Evolutionary conservation across 257 asterid genomes (phyloP).

Genomic region (Phtheirospermum japonicum): DNA sequence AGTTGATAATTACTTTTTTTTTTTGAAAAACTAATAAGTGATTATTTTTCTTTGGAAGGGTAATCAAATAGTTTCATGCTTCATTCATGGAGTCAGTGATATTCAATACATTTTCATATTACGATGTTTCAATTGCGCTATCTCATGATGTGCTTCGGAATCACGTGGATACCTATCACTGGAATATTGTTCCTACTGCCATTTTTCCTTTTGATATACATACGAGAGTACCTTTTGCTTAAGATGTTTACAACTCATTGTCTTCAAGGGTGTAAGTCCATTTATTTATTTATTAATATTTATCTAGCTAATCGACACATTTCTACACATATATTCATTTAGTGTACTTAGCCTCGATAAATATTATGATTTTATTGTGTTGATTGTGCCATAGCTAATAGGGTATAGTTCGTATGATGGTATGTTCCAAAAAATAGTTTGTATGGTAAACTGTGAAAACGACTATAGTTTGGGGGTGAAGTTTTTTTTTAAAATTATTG

Average conservation of each 20-base stretch:
- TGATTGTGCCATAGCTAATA: too few relatives aligned
- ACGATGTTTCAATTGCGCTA: slow-evolving; percentile 64
- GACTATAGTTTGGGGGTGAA: too few relatives aligned
- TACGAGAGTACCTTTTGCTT: slow-evolving; percentile 79
- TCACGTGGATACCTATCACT: slow-evolving; percentile 90
- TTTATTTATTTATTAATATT: too few relatives aligned
- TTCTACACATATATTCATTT: too few relatives aligned
- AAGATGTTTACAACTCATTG: slow-evolving; percentile 54
- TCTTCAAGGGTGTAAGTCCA: too few relatives aligned
- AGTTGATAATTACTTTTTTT: neutral
- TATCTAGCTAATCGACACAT: too few relatives aligned
- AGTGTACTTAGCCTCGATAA: too few relatives aligned
- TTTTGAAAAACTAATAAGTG: neutral
- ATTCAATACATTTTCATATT: slow-evolving; percentile 62
- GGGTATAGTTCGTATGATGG: too few relatives aligned
- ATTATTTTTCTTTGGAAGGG: slow-evolving; percentile 40
- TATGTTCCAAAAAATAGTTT: too few relatives aligned
- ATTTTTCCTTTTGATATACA: slow-evolving; percentile 64
- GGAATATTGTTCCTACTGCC: slow-evolving; percentile 87
- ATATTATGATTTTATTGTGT: too few relatives aligned
- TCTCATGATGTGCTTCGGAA: slow-evolving; percentile 68
- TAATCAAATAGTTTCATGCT: slow-evolving; percentile 65
- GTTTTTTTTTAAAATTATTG: too few relatives aligned
- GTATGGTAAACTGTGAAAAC: too few relatives aligned
- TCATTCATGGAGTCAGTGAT: slow-evolving; percentile 87